Base-by-base conservation (phyloP, 139 green algal species). In the Chlorella vulgaris region DNA sequence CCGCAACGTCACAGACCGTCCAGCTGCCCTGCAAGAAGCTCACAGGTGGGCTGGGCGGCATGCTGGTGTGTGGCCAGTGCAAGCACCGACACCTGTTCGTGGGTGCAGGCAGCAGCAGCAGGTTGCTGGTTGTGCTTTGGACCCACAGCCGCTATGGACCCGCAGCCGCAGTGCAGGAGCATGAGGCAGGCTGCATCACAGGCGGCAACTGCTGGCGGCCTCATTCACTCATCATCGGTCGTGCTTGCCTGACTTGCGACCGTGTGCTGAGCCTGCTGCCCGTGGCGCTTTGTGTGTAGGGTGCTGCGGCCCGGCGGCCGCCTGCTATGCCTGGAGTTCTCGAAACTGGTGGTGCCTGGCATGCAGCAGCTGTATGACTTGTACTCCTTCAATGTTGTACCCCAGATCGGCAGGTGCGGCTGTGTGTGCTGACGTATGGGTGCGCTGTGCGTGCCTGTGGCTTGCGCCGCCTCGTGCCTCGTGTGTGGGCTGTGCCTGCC, bases 311-410 rank as follows among this genome's bases (percentile, higher is more conserved):
- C 82, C 4, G 96, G 96, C 0, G 96, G 96, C 15, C 81, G 89
- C 36, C 96, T 99, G 74, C 66, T 97, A 66, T 98, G 95, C 85
- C 78, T 99, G 33, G 97, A 99, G 90, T 98, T 99, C 80, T 95
- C 87, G 4, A 92, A 94, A 31, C 83, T 96, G 47, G 70, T 60
- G 36, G 33, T 92, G 42, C 92, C 91, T 4, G 76, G 87, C 33
- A 81, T 99, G 83, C 85, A 86, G 39, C 82, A 96, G 84, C 33
- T 96, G 31, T 99, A 99, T 81, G 95, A 99, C 82, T 55, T 86
- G 3, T 99, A 99, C 86, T 98, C 95, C 0, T 97, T 99, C 86
- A 87, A 92, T 29, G 93, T 98, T 60, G 99, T 99, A 76, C 97
- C 97, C 2, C 76, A 85, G 63, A 92, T 99, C 22, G 97, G 97